phyloP scores from a whole-genome alignment of 805 yeast species.

The Yamadazyma phyllophila region DNA sequence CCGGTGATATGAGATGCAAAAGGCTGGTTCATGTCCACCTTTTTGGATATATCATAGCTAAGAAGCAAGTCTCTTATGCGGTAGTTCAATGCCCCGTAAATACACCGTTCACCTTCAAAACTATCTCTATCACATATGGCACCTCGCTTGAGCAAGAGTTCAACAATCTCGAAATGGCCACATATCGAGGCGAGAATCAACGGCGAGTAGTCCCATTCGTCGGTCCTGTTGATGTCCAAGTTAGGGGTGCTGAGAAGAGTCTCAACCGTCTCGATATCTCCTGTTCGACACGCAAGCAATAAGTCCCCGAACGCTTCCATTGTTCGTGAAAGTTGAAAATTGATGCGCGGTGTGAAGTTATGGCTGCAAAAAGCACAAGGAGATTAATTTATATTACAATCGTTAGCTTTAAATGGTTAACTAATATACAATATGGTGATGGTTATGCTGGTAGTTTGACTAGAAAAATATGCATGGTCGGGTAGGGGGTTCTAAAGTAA shows the following conservation, averaged over 20 bases:
- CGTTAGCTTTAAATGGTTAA: too few relatives aligned
- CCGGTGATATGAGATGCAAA: conserved; percentile 69
- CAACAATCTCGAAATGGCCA: conserved; percentile 69
- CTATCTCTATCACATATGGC: conserved; percentile 79
- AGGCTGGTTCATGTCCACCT: conserved; percentile 66
- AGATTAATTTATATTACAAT: too few relatives aligned
- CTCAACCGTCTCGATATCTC: conserved; percentile 66
- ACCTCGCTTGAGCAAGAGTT: conserved; percentile 56
- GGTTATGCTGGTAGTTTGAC: too few relatives aligned
- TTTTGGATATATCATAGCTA: conserved; percentile 63
- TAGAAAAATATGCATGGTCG: neutral
- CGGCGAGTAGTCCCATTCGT: conserved; percentile 75
- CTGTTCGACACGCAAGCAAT: conserved; percentile 58
- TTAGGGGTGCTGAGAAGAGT: conserved; percentile 45
- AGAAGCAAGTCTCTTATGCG: conserved; percentile 56
- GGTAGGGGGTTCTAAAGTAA: neutral
- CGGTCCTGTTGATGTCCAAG: conserved; percentile 49
- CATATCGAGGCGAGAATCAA: conserved; percentile 70
- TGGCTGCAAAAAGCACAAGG: conserved; percentile 5
- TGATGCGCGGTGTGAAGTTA: neutral
- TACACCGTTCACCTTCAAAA: conserved; percentile 73
- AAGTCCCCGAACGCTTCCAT: conserved; percentile 11
- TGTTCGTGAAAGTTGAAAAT: neutral
- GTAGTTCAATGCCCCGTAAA: conserved; percentile 76
- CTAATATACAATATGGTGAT: too few relatives aligned